These are phyloP conservation scores for Erythrophleum fordii DNA, from an alignment of 306 rosid genomes.

Conservation along the genomic window DNA sequence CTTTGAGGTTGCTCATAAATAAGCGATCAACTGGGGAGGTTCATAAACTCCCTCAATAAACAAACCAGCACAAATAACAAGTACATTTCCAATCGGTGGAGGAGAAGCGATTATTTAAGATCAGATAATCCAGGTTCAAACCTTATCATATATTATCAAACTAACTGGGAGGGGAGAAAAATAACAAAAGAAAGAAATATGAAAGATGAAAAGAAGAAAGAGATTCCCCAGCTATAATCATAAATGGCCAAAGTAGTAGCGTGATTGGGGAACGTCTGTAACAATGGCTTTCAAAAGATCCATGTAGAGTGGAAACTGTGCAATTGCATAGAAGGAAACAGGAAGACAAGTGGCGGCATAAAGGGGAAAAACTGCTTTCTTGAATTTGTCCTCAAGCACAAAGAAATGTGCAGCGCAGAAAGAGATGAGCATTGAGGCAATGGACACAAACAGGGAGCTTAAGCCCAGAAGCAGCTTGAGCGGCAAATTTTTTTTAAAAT, in stretches of 20 bases:
- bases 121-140: background rate
- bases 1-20: background rate
- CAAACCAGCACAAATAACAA: too few relatives aligned
- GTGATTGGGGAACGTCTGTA: conserved; percentile 3
- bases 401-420: conserved; percentile 60
- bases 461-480: conserved; percentile 49
- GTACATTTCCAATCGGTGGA: background rate
- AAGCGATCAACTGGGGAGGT: background rate
- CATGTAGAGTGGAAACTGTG: conserved; percentile 55
- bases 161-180: too few relatives aligned
- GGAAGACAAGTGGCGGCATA: conserved; percentile 53
- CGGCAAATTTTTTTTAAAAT: conserved; percentile 48
- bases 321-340: conserved; percentile 41
- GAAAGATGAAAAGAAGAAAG: background rate
- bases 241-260: background rate
- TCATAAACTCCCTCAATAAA: too few relatives aligned
- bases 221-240: background rate
- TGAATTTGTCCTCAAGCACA: conserved; percentile 41
- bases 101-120: background rate
- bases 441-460: conserved; percentile 55
- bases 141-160: too few relatives aligned
- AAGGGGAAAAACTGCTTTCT: conserved; percentile 33
- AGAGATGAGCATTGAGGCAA: conserved; percentile 49
- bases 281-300: conserved; percentile 52
- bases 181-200: too few relatives aligned